Base-by-base conservation (phyloP, 176 grass and related monocot genomes). In the Poa annua region DNA sequence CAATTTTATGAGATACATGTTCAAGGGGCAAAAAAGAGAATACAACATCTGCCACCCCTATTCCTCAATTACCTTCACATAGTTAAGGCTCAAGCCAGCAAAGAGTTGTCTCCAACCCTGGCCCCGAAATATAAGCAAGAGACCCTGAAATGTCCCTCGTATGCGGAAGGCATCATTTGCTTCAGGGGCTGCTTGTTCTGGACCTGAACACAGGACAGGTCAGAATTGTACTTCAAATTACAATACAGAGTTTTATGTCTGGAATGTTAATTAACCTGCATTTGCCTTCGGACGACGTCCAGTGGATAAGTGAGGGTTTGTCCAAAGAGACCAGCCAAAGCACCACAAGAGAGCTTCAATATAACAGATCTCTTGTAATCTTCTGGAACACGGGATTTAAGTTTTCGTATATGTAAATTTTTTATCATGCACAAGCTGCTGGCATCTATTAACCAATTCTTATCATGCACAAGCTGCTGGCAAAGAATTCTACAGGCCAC, bases 371-470 rank as follows among this genome's bases (percentile, higher is more conserved):
- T 96, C 76, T 93, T 91, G 80, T 98, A 96, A 83, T 96, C 91
- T 51, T 93, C 88, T 71, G 96, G 93, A 82, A 98, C 89, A 77
- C 75, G 85, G 52, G 87, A 91, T 85, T 98, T 11, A 96, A 63
- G 64, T 95, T 89, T 88, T 98, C 96, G 26, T 96, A 98, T 83
- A 98, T 98, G 81, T 98, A 98, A 76, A 96, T 96, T 68, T 98
- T 96, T n/a, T n/a, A n/a, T n/a, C n/a, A n/a, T n/a, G n/a, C n/a
- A n/a, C n/a, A n/a, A n/a, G n/a, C n/a, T n/a, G n/a, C n/a, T n/a
- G n/a, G n/a, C n/a, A n/a, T n/a, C n/a, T n/a, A n/a, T n/a, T n/a
- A n/a, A n/a, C n/a, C n/a, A n/a, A n/a, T n/a, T n/a, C n/a, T n/a
- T n/a, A n/a, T n/a, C n/a, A n/a, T n/a, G n/a, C n/a, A n/a, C n/a